Evolutionary conservation across 1,284 basidiomycete genomes (phyloP).

Genomic region (Heterobasidion parviporum): DNA sequence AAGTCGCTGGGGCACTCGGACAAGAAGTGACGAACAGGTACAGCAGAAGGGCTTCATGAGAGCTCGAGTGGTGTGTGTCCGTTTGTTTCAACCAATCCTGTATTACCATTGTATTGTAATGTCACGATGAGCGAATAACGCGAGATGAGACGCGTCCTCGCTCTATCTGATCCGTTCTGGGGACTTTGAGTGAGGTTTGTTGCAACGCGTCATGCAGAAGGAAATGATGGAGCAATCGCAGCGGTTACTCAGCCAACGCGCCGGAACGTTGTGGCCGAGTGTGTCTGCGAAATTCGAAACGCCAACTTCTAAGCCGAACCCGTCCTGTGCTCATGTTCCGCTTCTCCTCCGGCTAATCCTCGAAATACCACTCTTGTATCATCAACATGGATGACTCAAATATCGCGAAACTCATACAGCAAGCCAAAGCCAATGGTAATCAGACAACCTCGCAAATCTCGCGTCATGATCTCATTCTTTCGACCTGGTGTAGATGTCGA

Average conservation of each 20-base stretch:
- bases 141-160: no score
- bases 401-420: constrained; percentile 54
- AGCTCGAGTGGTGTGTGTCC: no score
- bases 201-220: no score
- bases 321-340: neutral
- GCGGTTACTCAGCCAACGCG: neutral
- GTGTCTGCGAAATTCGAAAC: neutral
- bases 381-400: constrained; percentile 33
- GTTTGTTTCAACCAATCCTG: neutral
- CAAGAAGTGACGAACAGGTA: constrained; percentile 14
- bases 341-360: neutral
- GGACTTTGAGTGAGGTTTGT: no score
- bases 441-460: neutral
- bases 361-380: neutral
- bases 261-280: neutral
- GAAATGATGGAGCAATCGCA: neutral
- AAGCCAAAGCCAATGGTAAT: constrained; percentile 65
- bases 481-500: constrained; percentile 51
- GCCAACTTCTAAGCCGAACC: neutral
- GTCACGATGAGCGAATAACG: no score
- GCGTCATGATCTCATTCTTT: neutral
- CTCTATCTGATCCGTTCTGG: no score
- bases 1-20: constrained; percentile 82
- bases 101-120: no score
- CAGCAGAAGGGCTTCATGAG: neutral